These are phyloP conservation scores for Suillus subaureus DNA, from an alignment of 768 basidiomycete species.

Conservation along the genomic window DNA sequence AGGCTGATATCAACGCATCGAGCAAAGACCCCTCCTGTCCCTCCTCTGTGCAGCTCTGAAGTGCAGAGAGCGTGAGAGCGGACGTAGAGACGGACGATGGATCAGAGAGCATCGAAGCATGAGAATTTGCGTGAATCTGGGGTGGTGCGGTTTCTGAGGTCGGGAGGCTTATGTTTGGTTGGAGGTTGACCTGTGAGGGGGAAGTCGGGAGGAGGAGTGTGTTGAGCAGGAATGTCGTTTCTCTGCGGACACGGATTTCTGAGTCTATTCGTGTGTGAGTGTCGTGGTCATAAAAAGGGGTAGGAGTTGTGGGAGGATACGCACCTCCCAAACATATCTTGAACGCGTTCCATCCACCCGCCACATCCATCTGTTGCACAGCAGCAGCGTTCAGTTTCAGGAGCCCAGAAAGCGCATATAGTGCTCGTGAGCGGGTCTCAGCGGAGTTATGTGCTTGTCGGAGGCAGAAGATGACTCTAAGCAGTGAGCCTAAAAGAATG, in stretches of 20 bases:
- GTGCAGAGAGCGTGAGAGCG: not conserved
- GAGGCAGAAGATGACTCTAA: too few species aligned
- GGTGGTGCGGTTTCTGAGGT: slow-evolving; percentile 29
- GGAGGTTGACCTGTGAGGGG: not conserved
- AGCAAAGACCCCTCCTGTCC: not conserved
- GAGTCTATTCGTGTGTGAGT: not conserved
- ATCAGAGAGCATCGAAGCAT: not conserved
- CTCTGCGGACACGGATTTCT: not conserved
- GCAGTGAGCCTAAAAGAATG: too few species aligned
- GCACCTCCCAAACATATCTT: slow-evolving; percentile 59
- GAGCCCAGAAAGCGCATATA: slow-evolving; percentile 79
- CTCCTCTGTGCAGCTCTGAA: not conserved
- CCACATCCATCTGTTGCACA: slow-evolving; percentile 50
- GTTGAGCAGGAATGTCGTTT: not conserved
- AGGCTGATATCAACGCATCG: not conserved
- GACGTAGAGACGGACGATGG: slow-evolving; percentile 21
- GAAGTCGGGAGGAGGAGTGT: not conserved
- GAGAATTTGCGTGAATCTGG: slow-evolving; percentile 49
- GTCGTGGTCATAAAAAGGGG: not conserved
- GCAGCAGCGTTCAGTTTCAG: slow-evolving; percentile 79
- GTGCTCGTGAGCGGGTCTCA: slow-evolving; percentile 71
- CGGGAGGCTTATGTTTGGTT: slow-evolving; percentile 24
- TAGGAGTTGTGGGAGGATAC: not conserved
- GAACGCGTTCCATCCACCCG: slow-evolving; percentile 66
- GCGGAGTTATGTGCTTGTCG: too few species aligned